Conservation (phyloP, 345 rosid species). For the Cardamine chenopodiifolia region DNA sequence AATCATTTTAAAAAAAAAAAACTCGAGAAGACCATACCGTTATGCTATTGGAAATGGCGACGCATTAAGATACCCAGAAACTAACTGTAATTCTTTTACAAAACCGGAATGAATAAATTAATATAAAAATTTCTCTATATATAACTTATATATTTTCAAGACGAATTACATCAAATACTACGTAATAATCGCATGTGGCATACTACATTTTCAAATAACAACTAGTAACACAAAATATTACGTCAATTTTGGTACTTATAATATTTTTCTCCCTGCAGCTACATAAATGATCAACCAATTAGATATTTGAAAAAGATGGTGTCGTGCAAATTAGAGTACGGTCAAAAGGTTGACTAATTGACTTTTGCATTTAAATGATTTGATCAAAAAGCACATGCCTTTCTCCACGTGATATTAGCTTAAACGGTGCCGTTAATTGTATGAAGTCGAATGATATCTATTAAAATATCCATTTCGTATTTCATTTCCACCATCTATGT, state of each 20-base stretch:
- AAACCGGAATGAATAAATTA: not conserved
- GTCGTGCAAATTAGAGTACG: conserved; percentile 29
- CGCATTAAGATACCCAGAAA: not conserved
- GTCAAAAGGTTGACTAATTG: conserved; percentile 41
- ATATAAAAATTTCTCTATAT: too few species aligned
- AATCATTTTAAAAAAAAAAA: too few species aligned
- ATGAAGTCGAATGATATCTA: conserved; percentile 17
- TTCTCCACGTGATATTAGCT: conserved; percentile 41
- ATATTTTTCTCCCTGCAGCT: not conserved
- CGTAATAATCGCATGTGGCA: not conserved
- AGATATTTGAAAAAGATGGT: not conserved
- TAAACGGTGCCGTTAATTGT: conserved; percentile 36
- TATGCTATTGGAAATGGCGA: not conserved
- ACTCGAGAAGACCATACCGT: too few species aligned
- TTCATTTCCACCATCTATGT: not conserved
- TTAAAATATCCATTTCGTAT: not conserved
- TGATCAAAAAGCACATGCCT: conserved; percentile 29
- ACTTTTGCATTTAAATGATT: conserved; percentile 42
- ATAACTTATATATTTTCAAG: too few species aligned
- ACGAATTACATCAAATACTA: not conserved
- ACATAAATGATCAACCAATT: not conserved
- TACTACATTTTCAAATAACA: not conserved
- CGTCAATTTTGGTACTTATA: not conserved
- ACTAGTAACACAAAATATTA: not conserved
- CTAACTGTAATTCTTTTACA: not conserved